Evolutionary conservation across 805 yeast genomes (phyloP), one percentile per base, ranked within the genome.

Genomic region (Candida suzukii): DNA sequence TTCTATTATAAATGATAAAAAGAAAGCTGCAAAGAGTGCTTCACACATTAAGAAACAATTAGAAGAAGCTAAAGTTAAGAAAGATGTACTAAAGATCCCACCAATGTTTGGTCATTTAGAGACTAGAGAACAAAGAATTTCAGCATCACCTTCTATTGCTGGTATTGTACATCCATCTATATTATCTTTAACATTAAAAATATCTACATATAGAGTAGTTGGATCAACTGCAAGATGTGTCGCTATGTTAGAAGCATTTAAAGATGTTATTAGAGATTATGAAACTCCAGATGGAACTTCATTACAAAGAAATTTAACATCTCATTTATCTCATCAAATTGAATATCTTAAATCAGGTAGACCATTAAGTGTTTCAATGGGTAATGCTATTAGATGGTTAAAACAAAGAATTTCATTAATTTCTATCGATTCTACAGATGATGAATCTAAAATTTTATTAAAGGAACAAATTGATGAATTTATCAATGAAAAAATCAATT

Each of bases 311-410:
- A 86, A 90, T 62, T 72, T 93, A 54, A 88, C 96, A 0, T 80
- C 83, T 26, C 91, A 88, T 60, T 70, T 93, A 44, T 80, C 95
- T 11, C 87, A 84, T 56, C 99, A 93, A 64, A 93, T 93, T 49
- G 99, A 91, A 58, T 87, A 84, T 51, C 68, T 93, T 51, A 91
- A 87, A 53, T 78, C 87, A 10, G 90, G 96, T 3, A 77, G 99
- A 47, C 97, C 98, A 1, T 70, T 93, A 38, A 80, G 93, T 42
- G 85, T 90, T 2, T 76, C 96, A 1, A 93, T 93, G 99, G 99
- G 99, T 41, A 93, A 90, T 66, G 91, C 97, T 2, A 93, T 93
- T 50, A 78, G 99, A 53, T 90, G 97, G 96, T 72, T 93, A 48
- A 93, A 93, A 57, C 98, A 91, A 66, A 91, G 86, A 59, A 91